phyloP scores from a whole-genome alignment of 805 yeast genomes.

The Komagataella mondaviorum region DNA sequence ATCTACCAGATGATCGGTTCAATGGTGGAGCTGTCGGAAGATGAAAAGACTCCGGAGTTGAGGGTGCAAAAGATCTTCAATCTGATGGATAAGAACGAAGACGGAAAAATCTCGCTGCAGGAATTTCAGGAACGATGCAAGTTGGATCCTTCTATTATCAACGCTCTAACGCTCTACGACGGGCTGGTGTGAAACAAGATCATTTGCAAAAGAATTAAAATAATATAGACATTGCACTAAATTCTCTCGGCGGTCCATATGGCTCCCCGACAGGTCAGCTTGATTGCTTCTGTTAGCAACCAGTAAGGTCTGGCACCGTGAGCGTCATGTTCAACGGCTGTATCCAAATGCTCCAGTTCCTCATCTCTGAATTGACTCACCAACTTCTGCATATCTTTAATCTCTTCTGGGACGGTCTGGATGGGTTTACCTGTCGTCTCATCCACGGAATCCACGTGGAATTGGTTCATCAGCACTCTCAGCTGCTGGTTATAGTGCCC shows the following conservation, averaged over 20 bases:
- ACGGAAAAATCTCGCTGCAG: conserved; percentile 59
- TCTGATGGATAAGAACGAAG: conserved; percentile 55
- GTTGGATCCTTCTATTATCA: conserved; percentile 61
- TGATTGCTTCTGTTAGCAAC: conserved; percentile 78
- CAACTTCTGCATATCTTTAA: conserved; percentile 40
- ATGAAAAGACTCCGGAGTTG: conserved; percentile 84
- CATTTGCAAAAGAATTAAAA: background rate
- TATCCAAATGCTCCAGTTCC: conserved; percentile 88
- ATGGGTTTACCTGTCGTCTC: conserved; percentile 11
- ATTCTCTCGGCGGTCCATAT: conserved; percentile 84
- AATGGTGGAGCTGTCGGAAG: conserved; percentile 79
- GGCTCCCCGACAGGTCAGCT: conserved; percentile 73
- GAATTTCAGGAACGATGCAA: conserved; percentile 79
- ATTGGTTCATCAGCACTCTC: conserved; percentile 60
- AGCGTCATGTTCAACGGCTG: conserved; percentile 87
- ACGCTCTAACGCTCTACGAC: conserved; percentile 45
- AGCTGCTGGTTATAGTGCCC: conserved; percentile 89
- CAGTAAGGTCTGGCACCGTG: conserved; percentile 88
- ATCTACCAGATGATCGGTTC: conserved; percentile 93
- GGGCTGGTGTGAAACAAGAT: conserved; percentile 47
- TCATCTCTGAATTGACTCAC: conserved; percentile 81
- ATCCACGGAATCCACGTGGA: conserved; percentile 24
- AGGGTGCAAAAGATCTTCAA: conserved; percentile 74
- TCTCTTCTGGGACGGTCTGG: conserved; percentile 33
- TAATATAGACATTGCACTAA: conserved; percentile 14